Base-by-base conservation (phyloP, 75 land plant genomes). In the Larix kaempferi region DNA sequence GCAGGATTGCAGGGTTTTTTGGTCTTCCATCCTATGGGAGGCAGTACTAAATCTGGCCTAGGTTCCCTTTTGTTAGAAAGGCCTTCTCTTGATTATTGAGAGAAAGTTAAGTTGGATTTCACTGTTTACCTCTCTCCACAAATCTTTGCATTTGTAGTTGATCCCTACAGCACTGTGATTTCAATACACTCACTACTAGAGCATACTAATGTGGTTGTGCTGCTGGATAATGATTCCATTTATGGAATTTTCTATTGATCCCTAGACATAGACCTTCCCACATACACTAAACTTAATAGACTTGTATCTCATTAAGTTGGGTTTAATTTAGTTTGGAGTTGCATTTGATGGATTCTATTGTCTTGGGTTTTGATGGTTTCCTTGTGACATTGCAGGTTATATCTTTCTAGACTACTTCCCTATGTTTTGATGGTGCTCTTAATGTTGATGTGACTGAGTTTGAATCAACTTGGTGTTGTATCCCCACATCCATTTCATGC, bases 71-170 rank as follows among this genome's bases (percentile, higher is more conserved):
- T 90, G 1, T 88, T 90, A 54, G 92, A 90, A 79, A 79, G 90
- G 67, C 86, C 88, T 19, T 88, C 88, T 10, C 84, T 88, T 5
- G 89, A 89, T 74, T 87, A 82, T 61, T 84, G 81, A 5, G 79
- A 83, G 57, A 83, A 79, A 41, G 77, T 79, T 21, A 80, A 86
- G 85, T 84, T 85, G 59, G 90, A 86, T 3, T 90, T 90, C 81
- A 90, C 90, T 13, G 88, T 90, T 49, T 90, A 90, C 59, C 90
- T 90, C 1, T 90, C 90, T 13, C 92, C 91, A 25, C 85, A 82
- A 76, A 84, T 89, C 4, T 89, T 89, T 10, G 87, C 89, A 29
- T 79, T 84, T 16, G 89, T 86, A 0, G 82, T 83, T 1, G 83
- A 84, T 57, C 86, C 86, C 11, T 82, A 82, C 81, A 85, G 81